phyloP scores from a whole-genome alignment of 2,329 filamentous ascomycete species.

The Cytospora chrysosperma region DNA sequence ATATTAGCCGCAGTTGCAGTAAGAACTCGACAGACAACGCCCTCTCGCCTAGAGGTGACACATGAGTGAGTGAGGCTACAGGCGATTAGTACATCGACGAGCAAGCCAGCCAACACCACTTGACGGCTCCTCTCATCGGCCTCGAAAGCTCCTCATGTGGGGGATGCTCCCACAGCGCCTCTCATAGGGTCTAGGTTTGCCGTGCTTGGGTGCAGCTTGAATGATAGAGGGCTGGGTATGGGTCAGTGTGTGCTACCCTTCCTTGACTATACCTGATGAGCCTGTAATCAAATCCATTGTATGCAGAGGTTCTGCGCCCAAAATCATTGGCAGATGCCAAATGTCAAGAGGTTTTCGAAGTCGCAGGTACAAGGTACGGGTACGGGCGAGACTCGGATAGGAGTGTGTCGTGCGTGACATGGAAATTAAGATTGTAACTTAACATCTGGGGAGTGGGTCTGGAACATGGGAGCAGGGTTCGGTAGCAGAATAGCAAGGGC shows the following conservation, averaged over 20 bases:
- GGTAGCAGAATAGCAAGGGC: conserved; percentile 13
- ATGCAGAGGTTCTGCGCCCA: not conserved
- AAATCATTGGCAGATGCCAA: not conserved
- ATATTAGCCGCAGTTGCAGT: not conserved
- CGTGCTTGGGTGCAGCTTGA: not conserved
- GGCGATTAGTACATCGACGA: not conserved
- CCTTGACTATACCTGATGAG: not conserved
- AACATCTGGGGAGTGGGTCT: conserved; percentile 15
- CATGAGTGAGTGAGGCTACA: not conserved
- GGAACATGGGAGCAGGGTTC: conserved; percentile 17
- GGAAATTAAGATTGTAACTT: conserved; percentile 21
- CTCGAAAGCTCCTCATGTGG: not conserved
- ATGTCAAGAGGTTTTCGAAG: not conserved
- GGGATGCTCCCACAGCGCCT: not conserved
- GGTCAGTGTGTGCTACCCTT: not conserved
- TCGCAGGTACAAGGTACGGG: not conserved
- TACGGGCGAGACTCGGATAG: conserved; percentile 8
- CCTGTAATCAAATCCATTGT: not conserved
- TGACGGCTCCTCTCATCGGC: not conserved
- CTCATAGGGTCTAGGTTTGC: not conserved
- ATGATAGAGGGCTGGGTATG: not conserved
- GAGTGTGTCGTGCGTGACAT: conserved; percentile 9
- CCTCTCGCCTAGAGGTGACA: not conserved
- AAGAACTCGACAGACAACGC: not conserved
- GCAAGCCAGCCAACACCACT: not conserved